Base-by-base conservation (phyloP, 257 asterid genomes). In the Coffea canephora region DNA sequence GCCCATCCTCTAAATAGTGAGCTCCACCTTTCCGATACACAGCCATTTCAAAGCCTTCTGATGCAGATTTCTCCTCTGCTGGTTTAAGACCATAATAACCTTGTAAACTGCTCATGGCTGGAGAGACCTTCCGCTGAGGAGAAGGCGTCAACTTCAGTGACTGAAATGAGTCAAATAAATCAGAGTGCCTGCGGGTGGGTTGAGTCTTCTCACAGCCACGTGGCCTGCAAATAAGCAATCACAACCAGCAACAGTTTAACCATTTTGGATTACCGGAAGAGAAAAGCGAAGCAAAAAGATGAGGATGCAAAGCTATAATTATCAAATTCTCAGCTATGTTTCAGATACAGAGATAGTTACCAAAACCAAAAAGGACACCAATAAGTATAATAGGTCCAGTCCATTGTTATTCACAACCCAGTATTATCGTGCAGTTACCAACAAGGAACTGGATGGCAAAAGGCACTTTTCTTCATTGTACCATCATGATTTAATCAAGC, bases 1-100 rank as follows among this genome's bases (percentile, higher is more conserved):
- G 85, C 62, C 87, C 89, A 70, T 93, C 89, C 81, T 89, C 91
- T 61, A 79, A 86, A 84, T 80, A 81, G 82, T 81, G 89, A 71
- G 89, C 85, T 75, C 88, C 87, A 54, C 81, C 92, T 62, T 90
- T 88, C 21, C 82, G 81, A 80, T 86, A 87, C 41, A 75, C 83
- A 55, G 95, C 77, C 97, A 91, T 94, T 84, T 92, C 97, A 80
- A 75, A 85, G 71, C 93, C 92, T 81, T 88, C 90, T 27, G 88
- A 67, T 15, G 54, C 79, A 81, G 83, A 68, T 55, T 88, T 88
- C 78, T 78, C 65, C 71, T 87, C 89, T 50, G 85, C 69, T 71
- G 83, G 75, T 69, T 70, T 80, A 76, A 90, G 90, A 84, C 91
- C 92, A 77, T 89, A 89, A 83, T 82, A 88, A 39, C 92, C 90